A percentile compares a stretch with the other conserved stretches of the same genome.
These are phyloP conservation scores for Dinochytrium kinnereticum DNA, from an alignment of 371 early-diverging fungal genomes.

Conservation along the genomic window DNA sequence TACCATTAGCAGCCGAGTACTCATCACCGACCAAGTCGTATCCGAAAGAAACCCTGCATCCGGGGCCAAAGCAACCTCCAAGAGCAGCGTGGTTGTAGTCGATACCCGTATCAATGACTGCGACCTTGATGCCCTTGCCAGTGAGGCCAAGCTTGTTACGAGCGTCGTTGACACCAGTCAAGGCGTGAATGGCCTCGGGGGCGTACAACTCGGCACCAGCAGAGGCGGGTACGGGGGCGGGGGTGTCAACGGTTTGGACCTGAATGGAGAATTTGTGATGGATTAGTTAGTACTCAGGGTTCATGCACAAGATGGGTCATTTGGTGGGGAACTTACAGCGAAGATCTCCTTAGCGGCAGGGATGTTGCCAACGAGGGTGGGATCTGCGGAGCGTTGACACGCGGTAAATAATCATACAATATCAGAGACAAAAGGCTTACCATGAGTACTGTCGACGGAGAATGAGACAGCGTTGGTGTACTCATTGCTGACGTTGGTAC, in stretches of 20 bases:
- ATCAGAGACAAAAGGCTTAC: background rate
- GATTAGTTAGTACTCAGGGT: background rate
- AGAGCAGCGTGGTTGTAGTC: constrained; percentile 75
- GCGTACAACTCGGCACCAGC: background rate
- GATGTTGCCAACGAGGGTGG: background rate
- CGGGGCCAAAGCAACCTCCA: constrained; percentile 70
- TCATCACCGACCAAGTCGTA: constrained; percentile 59
- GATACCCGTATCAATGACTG: constrained; percentile 58
- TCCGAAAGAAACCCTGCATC: constrained; percentile 63
- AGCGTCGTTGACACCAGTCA: constrained; percentile 26
- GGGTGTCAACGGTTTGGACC: background rate
- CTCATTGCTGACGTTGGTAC: constrained; percentile 4
- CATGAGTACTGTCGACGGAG: background rate
- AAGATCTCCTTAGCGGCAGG: background rate
- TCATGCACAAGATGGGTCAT: no score
- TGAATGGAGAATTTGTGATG: background rate
- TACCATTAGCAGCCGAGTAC: constrained; percentile 14
- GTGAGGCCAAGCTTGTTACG: constrained; percentile 25
- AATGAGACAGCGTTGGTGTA: constrained; percentile 6
- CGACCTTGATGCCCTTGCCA: constrained; percentile 40
- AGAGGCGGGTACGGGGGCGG: background rate
- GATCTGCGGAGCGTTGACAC: background rate
- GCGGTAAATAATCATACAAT: background rate
- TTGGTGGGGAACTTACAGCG: background rate
- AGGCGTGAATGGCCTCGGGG: background rate